Evolutionary conservation across 2,329 filamentous ascomycete genomes (phyloP).

Genomic region (Penicillium sp.): DNA sequence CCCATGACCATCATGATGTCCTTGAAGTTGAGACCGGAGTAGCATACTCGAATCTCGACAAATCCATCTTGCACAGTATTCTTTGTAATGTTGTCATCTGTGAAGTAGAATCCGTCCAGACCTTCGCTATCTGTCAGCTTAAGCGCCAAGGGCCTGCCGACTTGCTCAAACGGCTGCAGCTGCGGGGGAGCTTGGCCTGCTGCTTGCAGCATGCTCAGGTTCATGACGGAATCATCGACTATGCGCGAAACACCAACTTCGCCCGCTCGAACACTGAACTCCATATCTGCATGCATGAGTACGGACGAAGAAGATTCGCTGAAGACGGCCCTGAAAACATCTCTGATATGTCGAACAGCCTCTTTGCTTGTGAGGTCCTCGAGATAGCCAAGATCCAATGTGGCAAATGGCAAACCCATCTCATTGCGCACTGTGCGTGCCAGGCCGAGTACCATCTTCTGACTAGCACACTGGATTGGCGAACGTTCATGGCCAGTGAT

Average conservation of each 20-base stretch:
- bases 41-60: conserved; percentile 19
- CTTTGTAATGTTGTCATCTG: conserved; percentile 14
- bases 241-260: conserved; percentile 18
- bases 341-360: conserved; percentile 14
- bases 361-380: conserved; percentile 13
- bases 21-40: conserved; percentile 25
- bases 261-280: conserved; percentile 18
- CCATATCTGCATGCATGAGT: conserved; percentile 16
- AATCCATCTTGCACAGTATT: conserved; percentile 12
- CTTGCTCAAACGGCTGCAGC: conserved; percentile 20
- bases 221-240: conserved; percentile 15
- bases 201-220: conserved; percentile 20
- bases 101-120: conserved; percentile 24
- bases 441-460: conserved; percentile 16
- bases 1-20: conserved; percentile 43
- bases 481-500: conserved; percentile 14
- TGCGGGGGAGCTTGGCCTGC: conserved; percentile 16
- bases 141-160: conserved; percentile 12
- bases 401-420: conserved; percentile 17
- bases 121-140: conserved; percentile 13
- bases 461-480: conserved; percentile 14
- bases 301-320: conserved; percentile 10
- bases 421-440: conserved; percentile 21
- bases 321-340: conserved; percentile 15
- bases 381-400: conserved; percentile 16